A percentile compares a stretch with the other conserved stretches of the same genome.
These are phyloP conservation scores for Colletotrichum phormii DNA, from an alignment of 2,329 filamentous ascomycete genomes.

Conservation along the genomic window DNA sequence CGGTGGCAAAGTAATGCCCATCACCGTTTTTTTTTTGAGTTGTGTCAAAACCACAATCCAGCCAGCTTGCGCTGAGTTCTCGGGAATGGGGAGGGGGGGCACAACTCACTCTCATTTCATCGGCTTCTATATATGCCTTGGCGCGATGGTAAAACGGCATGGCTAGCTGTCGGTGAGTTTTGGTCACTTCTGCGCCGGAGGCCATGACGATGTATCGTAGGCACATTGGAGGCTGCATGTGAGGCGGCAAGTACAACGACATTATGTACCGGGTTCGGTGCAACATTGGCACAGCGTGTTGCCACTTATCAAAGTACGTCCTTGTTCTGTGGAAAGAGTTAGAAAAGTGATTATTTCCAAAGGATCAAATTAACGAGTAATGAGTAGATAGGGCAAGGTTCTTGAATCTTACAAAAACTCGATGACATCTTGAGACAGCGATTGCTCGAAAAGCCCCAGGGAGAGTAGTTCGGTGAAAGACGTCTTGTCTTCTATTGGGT, in stretches of 20 bases:
- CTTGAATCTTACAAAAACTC: constrained; percentile 42
- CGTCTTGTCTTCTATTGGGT: constrained; percentile 24
- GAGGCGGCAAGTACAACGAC: constrained; percentile 33
- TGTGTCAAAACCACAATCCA: background rate
- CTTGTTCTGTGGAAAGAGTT: background rate
- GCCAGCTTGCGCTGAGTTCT: background rate
- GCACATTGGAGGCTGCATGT: constrained; percentile 40
- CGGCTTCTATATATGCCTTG: constrained; percentile 36
- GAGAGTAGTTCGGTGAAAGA: constrained; percentile 37
- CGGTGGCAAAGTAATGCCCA: constrained; percentile 56
- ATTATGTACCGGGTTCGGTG: constrained; percentile 34
- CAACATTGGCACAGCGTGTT: constrained; percentile 37
- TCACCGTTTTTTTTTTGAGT: constrained; percentile 11
- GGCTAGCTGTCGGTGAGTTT: constrained; percentile 32
- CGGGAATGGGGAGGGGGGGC: background rate
- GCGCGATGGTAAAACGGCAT: constrained; percentile 39
- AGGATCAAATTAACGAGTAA: too few relatives aligned
- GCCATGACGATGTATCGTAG: constrained; percentile 40
- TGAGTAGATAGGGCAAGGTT: too few relatives aligned
- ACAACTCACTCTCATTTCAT: constrained; percentile 36
- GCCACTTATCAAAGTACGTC: constrained; percentile 39
- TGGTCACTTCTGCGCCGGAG: constrained; percentile 27
- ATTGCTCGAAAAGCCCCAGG: constrained; percentile 45
- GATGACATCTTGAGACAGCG: constrained; percentile 42
- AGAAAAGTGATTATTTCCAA: background rate